These are phyloP conservation scores for Populus hybrid DNA, from an alignment of 441 rosid species.

Conservation along the genomic window DNA sequence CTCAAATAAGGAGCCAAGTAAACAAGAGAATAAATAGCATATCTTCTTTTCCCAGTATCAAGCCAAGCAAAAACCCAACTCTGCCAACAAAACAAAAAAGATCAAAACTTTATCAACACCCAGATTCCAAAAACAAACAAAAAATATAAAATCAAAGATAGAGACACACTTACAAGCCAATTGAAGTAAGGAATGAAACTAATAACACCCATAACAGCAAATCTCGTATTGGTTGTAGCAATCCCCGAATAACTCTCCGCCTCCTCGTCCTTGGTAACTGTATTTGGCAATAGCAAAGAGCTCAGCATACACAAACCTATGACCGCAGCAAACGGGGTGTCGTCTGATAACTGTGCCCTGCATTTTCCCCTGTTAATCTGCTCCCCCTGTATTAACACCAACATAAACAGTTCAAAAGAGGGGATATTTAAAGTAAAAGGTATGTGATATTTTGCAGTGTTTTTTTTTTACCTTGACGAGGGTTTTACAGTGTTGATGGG, in stretches of 20 bases:
- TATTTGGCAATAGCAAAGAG: slow-evolving; percentile 58
- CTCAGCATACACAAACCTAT: slow-evolving; percentile 78
- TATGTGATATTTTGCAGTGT: no score
- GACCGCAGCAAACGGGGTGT: slow-evolving; percentile 70
- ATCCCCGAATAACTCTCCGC: slow-evolving; percentile 42
- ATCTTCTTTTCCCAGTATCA: slow-evolving; percentile 82
- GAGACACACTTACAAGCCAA: slow-evolving; percentile 64
- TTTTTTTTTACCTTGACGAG: slow-evolving; percentile 30
- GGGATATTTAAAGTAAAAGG: neutral
- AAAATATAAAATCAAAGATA: neutral
- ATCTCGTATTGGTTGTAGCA: slow-evolving; percentile 64
- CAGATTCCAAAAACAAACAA: neutral
- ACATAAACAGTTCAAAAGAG: neutral
- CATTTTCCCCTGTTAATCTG: slow-evolving; percentile 32
- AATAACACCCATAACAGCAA: slow-evolving; percentile 84
- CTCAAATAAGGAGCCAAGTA: slow-evolving; percentile 86
- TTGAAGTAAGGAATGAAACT: slow-evolving; percentile 91
- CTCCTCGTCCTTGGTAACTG: slow-evolving; percentile 31
- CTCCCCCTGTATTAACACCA: neutral
- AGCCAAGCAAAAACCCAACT: slow-evolving; percentile 99
- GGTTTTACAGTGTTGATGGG: slow-evolving; percentile 7
- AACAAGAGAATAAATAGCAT: slow-evolving; percentile 64
- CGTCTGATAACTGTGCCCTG: slow-evolving; percentile 68
- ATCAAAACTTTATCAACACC: neutral
- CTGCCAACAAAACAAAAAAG: slow-evolving; percentile 25